phyloP scores from a whole-genome alignment of 2,329 filamentous ascomycete genomes.

The Clonostachys chloroleuca region DNA sequence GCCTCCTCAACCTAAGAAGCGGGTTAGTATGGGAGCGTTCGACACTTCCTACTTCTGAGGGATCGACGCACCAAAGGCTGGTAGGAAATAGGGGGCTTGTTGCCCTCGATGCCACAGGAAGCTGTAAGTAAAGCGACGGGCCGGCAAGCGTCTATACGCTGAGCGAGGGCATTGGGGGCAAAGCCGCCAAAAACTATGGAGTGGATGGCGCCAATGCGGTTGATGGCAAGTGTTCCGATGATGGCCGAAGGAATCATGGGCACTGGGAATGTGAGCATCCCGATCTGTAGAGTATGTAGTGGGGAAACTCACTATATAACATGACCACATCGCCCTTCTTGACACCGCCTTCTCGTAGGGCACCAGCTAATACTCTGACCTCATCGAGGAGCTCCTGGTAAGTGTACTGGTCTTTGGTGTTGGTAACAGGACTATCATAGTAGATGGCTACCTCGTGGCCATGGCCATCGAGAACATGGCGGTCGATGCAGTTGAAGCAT shows the following conservation, averaged over 20 bases:
- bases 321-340: slow-evolving; percentile 81
- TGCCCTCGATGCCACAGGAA: slow-evolving; percentile 86
- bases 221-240: slow-evolving; percentile 80
- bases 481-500: slow-evolving; percentile 86
- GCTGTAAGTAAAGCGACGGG: slow-evolving; percentile 79
- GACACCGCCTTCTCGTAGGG: slow-evolving; percentile 77
- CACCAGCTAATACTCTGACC: slow-evolving; percentile 77
- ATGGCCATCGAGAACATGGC: slow-evolving; percentile 78
- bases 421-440: slow-evolving; percentile 84
- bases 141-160: slow-evolving; percentile 79
- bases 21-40: no score
- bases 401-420: slow-evolving; percentile 65
- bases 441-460: slow-evolving; percentile 72
- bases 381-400: slow-evolving; percentile 74
- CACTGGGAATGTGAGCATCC: slow-evolving; percentile 47
- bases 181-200: slow-evolving; percentile 94
- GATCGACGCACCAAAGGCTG: slow-evolving; percentile 55
- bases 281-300: neutral
- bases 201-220: slow-evolving; percentile 81
- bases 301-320: slow-evolving; percentile 70
- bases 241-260: slow-evolving; percentile 90
- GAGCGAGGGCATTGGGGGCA: slow-evolving; percentile 73
- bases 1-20: slow-evolving; percentile 49
- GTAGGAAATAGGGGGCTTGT: slow-evolving; percentile 76
- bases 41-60: no score